phyloP scores from a whole-genome alignment of 169 alveolate species.

The Eimeria brunetti region DNA sequence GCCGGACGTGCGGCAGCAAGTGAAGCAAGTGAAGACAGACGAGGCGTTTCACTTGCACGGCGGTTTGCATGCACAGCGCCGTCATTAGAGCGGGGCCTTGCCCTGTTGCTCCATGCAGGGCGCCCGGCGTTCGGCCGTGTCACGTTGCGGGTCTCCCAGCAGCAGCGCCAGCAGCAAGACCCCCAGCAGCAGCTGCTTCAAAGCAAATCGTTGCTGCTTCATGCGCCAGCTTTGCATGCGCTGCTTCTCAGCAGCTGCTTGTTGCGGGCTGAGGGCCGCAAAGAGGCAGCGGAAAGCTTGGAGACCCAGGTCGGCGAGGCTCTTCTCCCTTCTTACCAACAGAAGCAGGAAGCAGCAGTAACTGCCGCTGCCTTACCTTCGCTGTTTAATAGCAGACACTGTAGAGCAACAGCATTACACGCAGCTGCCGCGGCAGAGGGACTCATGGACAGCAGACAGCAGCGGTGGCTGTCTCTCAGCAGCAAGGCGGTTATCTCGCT shows the following conservation, averaged over 20 bases:
- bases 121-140: not conserved
- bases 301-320: slow-evolving; percentile 21
- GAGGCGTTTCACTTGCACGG: not conserved
- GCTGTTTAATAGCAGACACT: not conserved
- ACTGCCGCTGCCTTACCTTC: not conserved
- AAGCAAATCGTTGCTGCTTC: slow-evolving; percentile 21
- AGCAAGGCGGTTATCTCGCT: slow-evolving; percentile 47
- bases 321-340: not conserved
- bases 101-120: not conserved
- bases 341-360: not conserved
- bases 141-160: not conserved
- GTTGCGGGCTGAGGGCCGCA: slow-evolving; percentile 46
- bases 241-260: slow-evolving; percentile 58
- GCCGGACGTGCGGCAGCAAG: not conserved
- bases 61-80: slow-evolving; percentile 47
- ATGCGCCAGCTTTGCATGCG: slow-evolving; percentile 52
- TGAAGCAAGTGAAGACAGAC: not conserved
- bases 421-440: slow-evolving; percentile 66
- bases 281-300: slow-evolving; percentile 28
- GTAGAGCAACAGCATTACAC: slow-evolving; percentile 27
- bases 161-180: slow-evolving; percentile 1
- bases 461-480: slow-evolving; percentile 48
- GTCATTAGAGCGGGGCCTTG: not conserved
- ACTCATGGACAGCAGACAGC: slow-evolving; percentile 36
- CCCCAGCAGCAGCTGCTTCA: slow-evolving; percentile 46